phyloP scores from a whole-genome alignment of 352 stramenopile species.

The Phytophthora multivora region DNA sequence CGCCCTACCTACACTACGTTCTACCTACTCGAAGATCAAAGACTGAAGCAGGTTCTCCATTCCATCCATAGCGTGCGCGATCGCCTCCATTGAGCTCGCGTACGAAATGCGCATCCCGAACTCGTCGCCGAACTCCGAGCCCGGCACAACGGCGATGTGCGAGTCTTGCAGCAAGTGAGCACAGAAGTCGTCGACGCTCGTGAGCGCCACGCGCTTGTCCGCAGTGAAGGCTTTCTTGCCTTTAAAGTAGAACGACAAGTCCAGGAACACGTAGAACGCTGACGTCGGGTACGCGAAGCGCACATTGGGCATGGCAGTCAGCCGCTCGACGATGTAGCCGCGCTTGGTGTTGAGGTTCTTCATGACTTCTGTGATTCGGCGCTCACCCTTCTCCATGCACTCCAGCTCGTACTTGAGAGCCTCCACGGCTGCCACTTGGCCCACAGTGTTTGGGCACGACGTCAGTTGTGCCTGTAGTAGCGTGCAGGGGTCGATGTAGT shows the following conservation, averaged over 20 bases:
- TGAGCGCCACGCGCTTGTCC: constrained; percentile 49
- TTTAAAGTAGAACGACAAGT: constrained; percentile 86
- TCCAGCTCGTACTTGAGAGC: constrained; percentile 88
- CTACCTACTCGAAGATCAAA: constrained; percentile 33
- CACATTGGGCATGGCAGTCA: constrained; percentile 88
- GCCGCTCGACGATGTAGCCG: constrained; percentile 86
- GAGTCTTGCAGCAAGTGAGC: constrained; percentile 93
- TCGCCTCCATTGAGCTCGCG: constrained; percentile 48
- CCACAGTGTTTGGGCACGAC: constrained; percentile 93
- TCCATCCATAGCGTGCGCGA: constrained; percentile 67
- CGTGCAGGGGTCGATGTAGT: constrained; percentile 85
- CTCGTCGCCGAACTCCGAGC: constrained; percentile 94
- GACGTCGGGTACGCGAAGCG: constrained; percentile 88
- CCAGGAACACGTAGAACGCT: constrained; percentile 96
- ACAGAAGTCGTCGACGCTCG: constrained; percentile 81
- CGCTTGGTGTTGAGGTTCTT: constrained; percentile 83
- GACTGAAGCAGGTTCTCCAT: constrained; percentile 66
- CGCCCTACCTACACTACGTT: too few relatives aligned
- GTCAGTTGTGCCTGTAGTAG: constrained; percentile 97
- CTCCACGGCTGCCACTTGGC: constrained; percentile 91
- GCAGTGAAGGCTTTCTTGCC: constrained; percentile 48
- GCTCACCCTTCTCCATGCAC: constrained; percentile 46
- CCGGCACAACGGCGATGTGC: constrained; percentile 94
- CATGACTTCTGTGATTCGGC: constrained; percentile 60
- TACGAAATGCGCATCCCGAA: constrained; percentile 93